Conservation (phyloP, 2,329 filamentous ascomycete species). For the Metarhizium rileyi region DNA sequence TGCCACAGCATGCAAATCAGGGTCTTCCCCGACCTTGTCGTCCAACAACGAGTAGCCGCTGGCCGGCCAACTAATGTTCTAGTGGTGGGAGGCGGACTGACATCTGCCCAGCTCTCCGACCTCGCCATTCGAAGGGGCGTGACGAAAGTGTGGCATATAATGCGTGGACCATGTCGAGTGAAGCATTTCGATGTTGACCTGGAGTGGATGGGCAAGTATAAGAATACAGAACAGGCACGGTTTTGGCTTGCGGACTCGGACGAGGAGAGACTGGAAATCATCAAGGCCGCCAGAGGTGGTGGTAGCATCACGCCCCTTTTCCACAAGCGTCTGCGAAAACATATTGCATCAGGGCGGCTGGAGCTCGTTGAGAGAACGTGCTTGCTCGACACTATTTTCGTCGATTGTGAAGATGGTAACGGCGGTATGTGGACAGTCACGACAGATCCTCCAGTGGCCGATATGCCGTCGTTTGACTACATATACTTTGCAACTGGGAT, state of each 20-base stretch:
- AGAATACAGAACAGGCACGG: conserved; percentile 63
- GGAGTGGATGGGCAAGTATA: conserved; percentile 74
- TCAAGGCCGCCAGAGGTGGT: conserved; percentile 57
- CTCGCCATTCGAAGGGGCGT: conserved; percentile 55
- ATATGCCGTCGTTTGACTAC: conserved; percentile 52
- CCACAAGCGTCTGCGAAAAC: conserved; percentile 54
- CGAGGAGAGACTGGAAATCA: conserved; percentile 56
- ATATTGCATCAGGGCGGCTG: conserved; percentile 41
- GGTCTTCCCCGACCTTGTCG: conserved; percentile 42
- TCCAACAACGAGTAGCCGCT: conserved; percentile 42
- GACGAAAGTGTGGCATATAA: conserved; percentile 58
- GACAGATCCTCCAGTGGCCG: conserved; percentile 41
- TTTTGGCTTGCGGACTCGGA: conserved; percentile 72
- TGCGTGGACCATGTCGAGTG: conserved; percentile 49
- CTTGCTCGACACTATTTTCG: conserved; percentile 42
- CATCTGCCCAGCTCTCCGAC: conserved; percentile 64
- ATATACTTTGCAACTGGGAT: conserved; percentile 71
- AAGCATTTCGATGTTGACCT: conserved; percentile 74
- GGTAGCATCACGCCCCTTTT: conserved; percentile 67
- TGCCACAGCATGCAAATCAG: conserved; percentile 58
- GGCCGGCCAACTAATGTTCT: conserved; percentile 50
- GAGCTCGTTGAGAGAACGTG: conserved; percentile 48
- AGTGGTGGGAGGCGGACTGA: conserved; percentile 66
- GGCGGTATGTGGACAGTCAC: conserved; percentile 28
- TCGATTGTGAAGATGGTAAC: conserved; percentile 25